phyloP scores from a whole-genome alignment of 1,139 yeast species.

The Debaryomyces robertsiae region DNA sequence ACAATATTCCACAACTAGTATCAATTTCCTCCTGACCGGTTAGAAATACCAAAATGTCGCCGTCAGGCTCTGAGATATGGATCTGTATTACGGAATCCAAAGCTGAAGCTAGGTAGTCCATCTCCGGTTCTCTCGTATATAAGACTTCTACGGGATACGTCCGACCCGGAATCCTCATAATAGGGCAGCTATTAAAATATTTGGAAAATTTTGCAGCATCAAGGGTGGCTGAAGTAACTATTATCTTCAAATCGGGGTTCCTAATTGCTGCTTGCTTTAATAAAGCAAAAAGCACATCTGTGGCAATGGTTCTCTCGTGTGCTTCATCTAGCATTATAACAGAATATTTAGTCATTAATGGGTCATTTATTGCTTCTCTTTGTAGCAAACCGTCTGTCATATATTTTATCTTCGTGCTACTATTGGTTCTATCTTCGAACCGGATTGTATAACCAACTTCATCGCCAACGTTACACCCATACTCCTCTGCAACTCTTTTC shows the following conservation, averaged over 20 bases:
- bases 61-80: constrained; percentile 73
- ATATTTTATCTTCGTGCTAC: constrained; percentile 72
- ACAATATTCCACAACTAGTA: constrained; percentile 76
- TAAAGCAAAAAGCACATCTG: constrained; percentile 88
- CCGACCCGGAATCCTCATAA: constrained; percentile 82
- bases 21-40: constrained; percentile 97
- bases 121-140: constrained; percentile 78
- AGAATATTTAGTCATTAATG: constrained; percentile 69
- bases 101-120: constrained; percentile 82
- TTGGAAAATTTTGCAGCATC: constrained; percentile 81
- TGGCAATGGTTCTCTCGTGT: constrained; percentile 92
- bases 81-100: constrained; percentile 81
- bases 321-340: constrained; percentile 94
- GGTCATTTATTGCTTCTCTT: constrained; percentile 78
- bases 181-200: constrained; percentile 79
- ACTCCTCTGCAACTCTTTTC: constrained; percentile 85
- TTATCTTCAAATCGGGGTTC: constrained; percentile 75
- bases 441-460: constrained; percentile 88
- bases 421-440: constrained; percentile 75
- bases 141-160: constrained; percentile 85
- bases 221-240: constrained; percentile 90
- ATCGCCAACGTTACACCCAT: constrained; percentile 68
- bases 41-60: constrained; percentile 81
- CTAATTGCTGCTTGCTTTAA: constrained; percentile 68
- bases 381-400: constrained; percentile 96